Base-by-base conservation (phyloP, 495 filamentous ascomycete genomes). In the Xylaria palmicola region DNA sequence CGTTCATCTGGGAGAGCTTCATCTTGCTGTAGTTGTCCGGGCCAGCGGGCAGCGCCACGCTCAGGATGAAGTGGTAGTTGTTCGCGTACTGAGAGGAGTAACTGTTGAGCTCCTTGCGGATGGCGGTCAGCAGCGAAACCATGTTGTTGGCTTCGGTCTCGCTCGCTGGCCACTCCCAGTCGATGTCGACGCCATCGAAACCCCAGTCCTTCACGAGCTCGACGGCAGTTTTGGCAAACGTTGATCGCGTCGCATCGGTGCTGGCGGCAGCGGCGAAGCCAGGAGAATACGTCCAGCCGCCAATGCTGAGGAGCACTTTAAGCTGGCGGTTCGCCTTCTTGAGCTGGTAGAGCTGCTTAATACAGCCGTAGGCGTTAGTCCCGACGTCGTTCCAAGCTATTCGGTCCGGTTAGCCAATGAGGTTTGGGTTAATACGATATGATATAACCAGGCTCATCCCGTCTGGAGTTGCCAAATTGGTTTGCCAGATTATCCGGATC, bases 281-380 rank as follows among this genome's bases (percentile, higher is more conserved):
- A 67, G 82, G 68, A 2, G 89, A 91, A 70, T 92, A 96, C 0
- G 90, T 93, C 89, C 90, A 95, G 22, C 93, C 94, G 55, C 93
- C 93, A 63, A 98, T 93, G 41, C 86, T 90, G 6, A 97, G 85
- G 13, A 96, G 77, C 4, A 90, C 81, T 74, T 97, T 97, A n/a
- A 98, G 72, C 60, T 93, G 83, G 41, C 92, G 85, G 74, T 97
- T 85, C 58, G 82, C 71, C 74, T 92, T 86, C 80, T 98, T 98
- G 39, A 93, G 82, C 32, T 93, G 79, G 75, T 84, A 92, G 5
- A 97, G 83, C 73, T 98, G 94, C 77, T 96, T 93, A 29, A 91
- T 71, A 69, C 86, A 92, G 58, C 91, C 91, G 69, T 93, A 92
- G 63, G 89, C 82, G 65, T 93, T 92, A 48, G 71, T 86, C 24